Percentiles rank a stretch among this genome's conserved stretches.
phyloP scores from a whole-genome alignment of 2,329 filamentous ascomycete species.

The Rutstroemia sp. region DNA sequence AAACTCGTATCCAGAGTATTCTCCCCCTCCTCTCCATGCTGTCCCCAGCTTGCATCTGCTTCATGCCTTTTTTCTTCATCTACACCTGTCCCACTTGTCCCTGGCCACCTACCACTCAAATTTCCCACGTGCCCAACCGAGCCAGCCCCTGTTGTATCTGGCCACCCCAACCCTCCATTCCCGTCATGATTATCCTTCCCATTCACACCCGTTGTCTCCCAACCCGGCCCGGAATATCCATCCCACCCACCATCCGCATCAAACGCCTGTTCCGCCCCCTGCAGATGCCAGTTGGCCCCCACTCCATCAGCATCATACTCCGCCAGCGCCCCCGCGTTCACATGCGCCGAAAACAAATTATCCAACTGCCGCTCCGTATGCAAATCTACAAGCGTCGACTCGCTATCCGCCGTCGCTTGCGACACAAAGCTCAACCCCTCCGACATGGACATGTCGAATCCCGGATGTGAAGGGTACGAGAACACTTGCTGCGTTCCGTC shows the following conservation, averaged over 20 bases:
- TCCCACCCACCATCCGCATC: not conserved
- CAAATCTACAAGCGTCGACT: constrained; percentile 3
- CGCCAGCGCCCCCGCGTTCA: not conserved
- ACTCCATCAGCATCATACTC: not conserved
- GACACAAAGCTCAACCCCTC: constrained; percentile 34
- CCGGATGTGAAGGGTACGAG: constrained; percentile 8
- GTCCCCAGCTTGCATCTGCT: not conserved
- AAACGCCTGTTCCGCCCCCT: not conserved
- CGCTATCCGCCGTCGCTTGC: constrained; percentile 24
- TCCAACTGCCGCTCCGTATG: not conserved
- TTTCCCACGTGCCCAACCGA: not conserved
- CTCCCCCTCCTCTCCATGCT: not conserved
- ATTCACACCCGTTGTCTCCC: not conserved
- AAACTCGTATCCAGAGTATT: not conserved
- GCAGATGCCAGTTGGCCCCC: not conserved
- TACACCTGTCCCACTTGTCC: not conserved
- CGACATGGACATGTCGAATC: constrained; percentile 15
- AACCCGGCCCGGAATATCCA: not conserved
- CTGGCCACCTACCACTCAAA: not conserved
- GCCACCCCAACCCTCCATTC: not conserved
- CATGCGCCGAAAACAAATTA: not conserved
- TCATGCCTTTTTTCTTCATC: not conserved
- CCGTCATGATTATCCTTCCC: not conserved
- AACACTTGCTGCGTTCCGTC: constrained; percentile 3
- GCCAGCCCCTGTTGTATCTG: not conserved